Base-by-base conservation (phyloP, 208 protist species). In the Acanthamoeba sp. region DNA sequence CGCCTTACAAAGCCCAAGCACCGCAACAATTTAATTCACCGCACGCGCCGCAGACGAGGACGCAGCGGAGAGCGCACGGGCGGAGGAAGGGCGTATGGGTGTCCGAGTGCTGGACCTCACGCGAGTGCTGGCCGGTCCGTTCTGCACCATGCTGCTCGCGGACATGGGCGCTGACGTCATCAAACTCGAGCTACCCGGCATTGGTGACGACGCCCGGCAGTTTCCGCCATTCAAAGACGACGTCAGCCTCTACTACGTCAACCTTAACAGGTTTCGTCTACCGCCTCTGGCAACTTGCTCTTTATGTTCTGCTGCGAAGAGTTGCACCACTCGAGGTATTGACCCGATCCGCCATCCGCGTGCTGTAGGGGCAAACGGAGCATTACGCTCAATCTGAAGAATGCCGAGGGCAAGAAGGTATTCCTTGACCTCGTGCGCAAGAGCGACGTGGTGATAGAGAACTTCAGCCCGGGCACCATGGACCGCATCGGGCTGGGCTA, bases 151-250 rank as follows among this genome's bases (percentile, higher is more conserved):
- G 85, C 55, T 91, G 34, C 85, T 91, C 20, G 85, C 85, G 20
- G 85, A 91, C 85, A 91, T 91, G 85, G 85, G 85, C 18, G 85
- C 85, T 7, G 85, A 91, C 57, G 85, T 91, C 57, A 64, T 91
- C 18, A 91, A 91, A 42, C 59, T 91, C n/a, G 85, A 91, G 24
- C 57, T 91, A 5, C 85, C 85, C 20, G 57, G 85, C 85, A 42
- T 91, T 6, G 85, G 85, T 20, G 85, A 91, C 42, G 85, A 91
- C 57, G n/a, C 85, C 7, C 85, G 85, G n/a, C 85, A 91, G 85
- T 91, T 73, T 36, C 85, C 85, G 85, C 85, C 85, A 1, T 91
- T 91, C 59, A 73, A 73, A 36, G 59, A 91, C 32, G 85, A 38
- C 27, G 57, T 91, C 18, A 91, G 85, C 85, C 57, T 91, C 24